Base-by-base conservation (phyloP, 305 asterid genomes). In the Solanum hybrid region DNA sequence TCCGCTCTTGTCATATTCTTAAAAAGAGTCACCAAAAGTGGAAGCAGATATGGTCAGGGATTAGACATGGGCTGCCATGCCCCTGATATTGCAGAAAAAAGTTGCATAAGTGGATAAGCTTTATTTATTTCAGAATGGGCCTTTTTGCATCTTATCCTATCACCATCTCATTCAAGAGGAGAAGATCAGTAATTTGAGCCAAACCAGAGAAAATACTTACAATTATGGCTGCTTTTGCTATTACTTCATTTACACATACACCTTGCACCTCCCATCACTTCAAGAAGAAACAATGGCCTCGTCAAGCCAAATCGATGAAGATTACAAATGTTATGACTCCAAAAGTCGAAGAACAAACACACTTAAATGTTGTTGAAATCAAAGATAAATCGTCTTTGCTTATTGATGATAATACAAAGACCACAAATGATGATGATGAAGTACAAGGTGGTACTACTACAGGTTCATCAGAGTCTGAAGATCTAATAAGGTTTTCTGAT, bases 221-320 rank as follows among this genome's bases (percentile, higher is more conserved):
- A 82, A 84, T 73, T 27, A 95, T 94, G 98, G 95, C 95, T 87
- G 92, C 94, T 78, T 81, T 93, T 87, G 92, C 94, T 86, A 90
- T 95, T 84, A 80, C 94, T 87, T 92, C 95, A 32, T 92, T 92
- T 87, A 85, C 91, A 85, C 90, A 79, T 13, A 92, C 92, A 89
- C 92, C 92, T 92, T 92, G 89, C 91, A 89, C 90, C 90, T 93
- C 95, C 85, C 92, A 88, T n/a, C 92, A 91, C 56, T 75, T 78
- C 86, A 90, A 87, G 75, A 94, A 89, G 89, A 94, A 88, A 77
- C 91, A 90, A n/a, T 86, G 93, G 37, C 34, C 90, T 81, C 72
- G 78, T 73, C 76, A 84, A 60, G 72, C 92, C 13, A 56, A 87
- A 79, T 86, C 89, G 13, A 73, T 90, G 37, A 90, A 92, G 34